phyloP scores from a whole-genome alignment of 352 stramenopile genomes.

The Phytopythium aichiense region DNA sequence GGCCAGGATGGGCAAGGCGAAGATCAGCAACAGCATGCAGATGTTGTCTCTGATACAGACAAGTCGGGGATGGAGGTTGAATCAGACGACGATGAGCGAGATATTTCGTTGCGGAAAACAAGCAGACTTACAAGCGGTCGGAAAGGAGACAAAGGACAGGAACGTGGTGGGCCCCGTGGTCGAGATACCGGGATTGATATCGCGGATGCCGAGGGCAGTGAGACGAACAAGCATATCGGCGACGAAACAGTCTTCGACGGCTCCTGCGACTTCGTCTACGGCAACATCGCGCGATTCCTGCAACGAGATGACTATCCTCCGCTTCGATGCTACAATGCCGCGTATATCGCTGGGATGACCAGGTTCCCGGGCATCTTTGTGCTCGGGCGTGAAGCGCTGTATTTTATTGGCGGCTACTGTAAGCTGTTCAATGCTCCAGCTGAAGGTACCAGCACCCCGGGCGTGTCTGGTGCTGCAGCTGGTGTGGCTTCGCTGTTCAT shows the following conservation, averaged over 20 bases:
- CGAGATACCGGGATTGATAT: background rate
- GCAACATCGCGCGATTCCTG: constrained; percentile 56
- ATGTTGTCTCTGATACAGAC: background rate
- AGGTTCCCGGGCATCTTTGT: constrained; percentile 54
- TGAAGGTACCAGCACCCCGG: background rate
- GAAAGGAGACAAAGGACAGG: background rate
- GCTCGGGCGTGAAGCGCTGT: constrained; percentile 44
- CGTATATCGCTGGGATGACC: constrained; percentile 55
- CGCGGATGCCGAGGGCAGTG: background rate
- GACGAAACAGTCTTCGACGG: constrained; percentile 23
- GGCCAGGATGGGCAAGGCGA: background rate
- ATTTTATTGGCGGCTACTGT: constrained; percentile 65
- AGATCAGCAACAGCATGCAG: background rate
- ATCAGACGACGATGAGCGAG: background rate
- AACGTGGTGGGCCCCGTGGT: background rate
- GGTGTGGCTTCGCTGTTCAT: constrained; percentile 2
- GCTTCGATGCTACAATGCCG: constrained; percentile 49
- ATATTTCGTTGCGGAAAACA: background rate
- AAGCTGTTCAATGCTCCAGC: constrained; percentile 36
- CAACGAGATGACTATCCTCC: constrained; percentile 62
- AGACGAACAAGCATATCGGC: constrained; percentile 8
- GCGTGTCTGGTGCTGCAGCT: background rate
- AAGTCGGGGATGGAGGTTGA: background rate
- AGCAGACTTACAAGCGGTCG: background rate
- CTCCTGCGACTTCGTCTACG: constrained; percentile 51